phyloP scores from a whole-genome alignment of 2,329 filamentous ascomycete genomes.

The Didymella sp. region DNA sequence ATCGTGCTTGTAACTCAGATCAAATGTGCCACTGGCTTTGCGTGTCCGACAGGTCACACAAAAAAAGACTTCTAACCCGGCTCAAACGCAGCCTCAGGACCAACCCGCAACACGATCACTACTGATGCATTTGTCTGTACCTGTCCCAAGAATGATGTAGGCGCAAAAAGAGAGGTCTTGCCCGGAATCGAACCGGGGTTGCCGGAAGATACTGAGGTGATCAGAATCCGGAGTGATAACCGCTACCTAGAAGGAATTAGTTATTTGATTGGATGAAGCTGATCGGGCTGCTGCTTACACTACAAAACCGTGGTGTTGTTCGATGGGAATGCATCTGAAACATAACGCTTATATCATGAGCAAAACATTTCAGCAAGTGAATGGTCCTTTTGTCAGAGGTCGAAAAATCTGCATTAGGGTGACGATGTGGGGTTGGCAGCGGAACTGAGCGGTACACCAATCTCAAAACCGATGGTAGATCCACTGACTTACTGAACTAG shows the following conservation, averaged over 20 bases:
- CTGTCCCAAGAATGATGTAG: not conserved
- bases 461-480: not conserved
- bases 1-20: no score
- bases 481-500: not conserved
- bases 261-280: not conserved
- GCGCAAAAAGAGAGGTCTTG: constrained; percentile 18
- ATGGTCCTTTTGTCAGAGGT: not conserved
- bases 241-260: constrained; percentile 15
- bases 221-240: constrained; percentile 27
- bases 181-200: constrained; percentile 26
- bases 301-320: constrained; percentile 12
- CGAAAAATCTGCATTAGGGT: not conserved
- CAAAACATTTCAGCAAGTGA: not conserved
- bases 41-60: no score
- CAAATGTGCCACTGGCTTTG: no score
- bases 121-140: no score
- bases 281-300: constrained; percentile 16
- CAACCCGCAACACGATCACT: no score
- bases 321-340: not conserved
- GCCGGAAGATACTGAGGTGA: constrained; percentile 19
- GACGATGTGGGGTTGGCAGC: not conserved
- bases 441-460: no score
- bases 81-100: no score
- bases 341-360: not conserved
- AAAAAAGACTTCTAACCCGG: no score